Evolutionary conservation across 2,329 filamentous ascomycete species (phyloP).

Genomic region (Pseudophaeomoniella oleicola): DNA sequence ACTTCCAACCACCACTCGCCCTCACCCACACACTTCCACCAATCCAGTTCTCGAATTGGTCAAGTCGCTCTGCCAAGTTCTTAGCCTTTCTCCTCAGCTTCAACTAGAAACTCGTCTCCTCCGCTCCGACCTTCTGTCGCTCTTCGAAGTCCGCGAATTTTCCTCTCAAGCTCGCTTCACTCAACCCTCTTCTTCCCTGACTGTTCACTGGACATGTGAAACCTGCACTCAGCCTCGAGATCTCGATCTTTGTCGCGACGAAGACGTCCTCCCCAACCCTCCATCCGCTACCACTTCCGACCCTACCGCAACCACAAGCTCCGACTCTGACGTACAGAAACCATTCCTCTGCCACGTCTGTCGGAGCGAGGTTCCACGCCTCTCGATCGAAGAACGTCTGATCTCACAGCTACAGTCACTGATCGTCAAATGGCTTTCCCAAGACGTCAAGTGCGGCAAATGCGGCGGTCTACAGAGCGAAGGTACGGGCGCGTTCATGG

Average conservation of each 20-base stretch:
- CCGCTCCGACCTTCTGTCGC: conserved; percentile 71
- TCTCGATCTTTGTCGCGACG: conserved; percentile 82
- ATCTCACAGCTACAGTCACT: conserved; percentile 61
- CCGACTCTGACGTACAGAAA: conserved; percentile 19
- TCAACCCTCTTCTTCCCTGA: conserved; percentile 66
- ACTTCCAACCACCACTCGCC: conserved; percentile 26
- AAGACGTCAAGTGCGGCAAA: conserved; percentile 79
- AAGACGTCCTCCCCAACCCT: conserved; percentile 52
- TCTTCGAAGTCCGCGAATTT: conserved; percentile 95
- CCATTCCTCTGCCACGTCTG: conserved; percentile 70
- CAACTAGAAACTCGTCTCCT: conserved; percentile 69
- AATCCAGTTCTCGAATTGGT: conserved; percentile 83
- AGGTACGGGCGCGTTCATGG: conserved; percentile 58
- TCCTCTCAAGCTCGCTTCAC: conserved; percentile 71
- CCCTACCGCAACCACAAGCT: conserved; percentile 11
- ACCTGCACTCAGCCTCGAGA: conserved; percentile 83
- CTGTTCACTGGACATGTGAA: conserved; percentile 54
- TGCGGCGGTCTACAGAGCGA: conserved; percentile 55
- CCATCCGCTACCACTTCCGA: conserved; percentile 8
- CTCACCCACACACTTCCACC: conserved; percentile 22
- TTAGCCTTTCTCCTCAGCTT: conserved; percentile 47
- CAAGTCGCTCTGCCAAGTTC: conserved; percentile 82
- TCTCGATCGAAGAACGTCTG: conserved; percentile 70
- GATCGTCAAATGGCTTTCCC: conserved; percentile 68
- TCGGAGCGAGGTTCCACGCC: conserved; percentile 57